These are phyloP conservation scores for Botrytis pseudocinerea DNA, from an alignment of 2,329 filamentous ascomycete species.

Conservation along the genomic window DNA sequence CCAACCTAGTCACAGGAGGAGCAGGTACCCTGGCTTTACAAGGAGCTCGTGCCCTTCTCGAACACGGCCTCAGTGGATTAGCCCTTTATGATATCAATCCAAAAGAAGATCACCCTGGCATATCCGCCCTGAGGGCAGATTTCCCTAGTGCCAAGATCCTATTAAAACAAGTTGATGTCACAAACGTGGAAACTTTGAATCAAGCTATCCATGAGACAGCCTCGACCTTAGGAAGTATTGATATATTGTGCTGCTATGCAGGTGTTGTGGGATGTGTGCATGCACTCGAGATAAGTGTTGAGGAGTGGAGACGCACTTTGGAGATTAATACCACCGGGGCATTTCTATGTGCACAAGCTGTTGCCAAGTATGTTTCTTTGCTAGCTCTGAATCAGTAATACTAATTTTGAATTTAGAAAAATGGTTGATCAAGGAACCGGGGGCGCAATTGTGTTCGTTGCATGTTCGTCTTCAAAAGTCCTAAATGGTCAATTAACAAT, in stretches of 20 bases:
- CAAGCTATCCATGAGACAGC: slow-evolving; percentile 46
- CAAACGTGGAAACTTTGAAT: slow-evolving; percentile 51
- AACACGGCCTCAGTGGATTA: slow-evolving; percentile 63
- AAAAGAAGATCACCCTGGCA: slow-evolving; percentile 46
- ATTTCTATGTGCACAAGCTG: slow-evolving; percentile 69
- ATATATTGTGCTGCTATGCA: slow-evolving; percentile 59
- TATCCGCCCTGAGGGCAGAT: slow-evolving; percentile 50
- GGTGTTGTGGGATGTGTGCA: slow-evolving; percentile 65
- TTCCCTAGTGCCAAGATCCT: slow-evolving; percentile 57
- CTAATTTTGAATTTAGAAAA: slow-evolving; percentile 4
- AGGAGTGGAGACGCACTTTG: slow-evolving; percentile 62
- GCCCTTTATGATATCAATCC: slow-evolving; percentile 58
- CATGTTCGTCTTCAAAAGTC: slow-evolving; percentile 42
- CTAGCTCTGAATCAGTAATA: not conserved
- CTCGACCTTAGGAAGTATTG: slow-evolving; percentile 50
- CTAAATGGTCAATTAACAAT: too few relatives aligned
- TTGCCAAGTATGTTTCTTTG: slow-evolving; percentile 50
- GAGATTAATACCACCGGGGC: slow-evolving; percentile 72
- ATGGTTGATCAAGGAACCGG: slow-evolving; percentile 41
- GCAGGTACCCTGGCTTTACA: slow-evolving; percentile 63
- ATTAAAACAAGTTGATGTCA: slow-evolving; percentile 59
- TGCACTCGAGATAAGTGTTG: slow-evolving; percentile 58
- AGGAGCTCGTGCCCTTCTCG: slow-evolving; percentile 62
- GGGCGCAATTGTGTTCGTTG: slow-evolving; percentile 65
- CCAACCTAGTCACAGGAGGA: slow-evolving; percentile 57